Base-by-base conservation (phyloP, 768 basidiomycete genomes). In the Leccinum subgranulosum region DNA sequence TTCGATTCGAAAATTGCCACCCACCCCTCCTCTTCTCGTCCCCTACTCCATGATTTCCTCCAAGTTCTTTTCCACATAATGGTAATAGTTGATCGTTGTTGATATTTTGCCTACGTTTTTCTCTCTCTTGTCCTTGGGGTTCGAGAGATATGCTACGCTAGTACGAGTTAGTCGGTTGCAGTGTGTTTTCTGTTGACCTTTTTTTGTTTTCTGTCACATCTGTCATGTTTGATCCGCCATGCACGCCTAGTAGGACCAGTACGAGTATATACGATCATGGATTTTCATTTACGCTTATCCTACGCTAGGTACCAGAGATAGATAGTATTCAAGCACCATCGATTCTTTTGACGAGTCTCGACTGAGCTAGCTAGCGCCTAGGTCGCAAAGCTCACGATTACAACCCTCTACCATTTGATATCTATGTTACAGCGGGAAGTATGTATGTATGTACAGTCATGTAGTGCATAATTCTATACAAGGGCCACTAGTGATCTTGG, bases 391-490 rank as follows among this genome's bases (percentile, higher is more conserved):
- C n/a, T 10, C 21, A 23, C 17, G n/a, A 52, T 39, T 51, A 51
- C 43, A n/a, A 33, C 10, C 9, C 33, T n/a, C 41, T 51, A 51
- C 31, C 47, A 27, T 43, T 6, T 15, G 39, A 41, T 9, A 25
- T 63, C 48, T 63, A 51, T 28, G 12, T 14, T 41, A 41, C 39
- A 41, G 39, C 39, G n/a, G 39, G n/a, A 33, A 41, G n/a, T 23
- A 21, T 15, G 23, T 46, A 46, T 46, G 0, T 21, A 23, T 23
- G 45, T 23, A 46, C 45, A 46, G 45, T 12, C 23, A 17, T 46
- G 23, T 46, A 46, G 45, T 48, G 59, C 51, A 50, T 36, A 50
- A n/a, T 14, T 15, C 36, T 39, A 39, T 39, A n/a, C 36, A 39
- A 39, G 36, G 34, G 28, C 31, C 12, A 33, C 31, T 33, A 21